A percentile compares a stretch with the other conserved stretches of the same genome.
These are phyloP conservation scores for Sorghum bicolor DNA, from an alignment of 176 grass and related monocot species.

Conservation along the genomic window Sorghum_bicolor_NCBIv3 NC_012876.2:4218001-4218500, in stretches of 20 bases:
- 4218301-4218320: neutral
- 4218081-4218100: constrained; percentile 60
- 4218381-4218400: too few species aligned
- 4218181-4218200: constrained; percentile 56
- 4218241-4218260: constrained; percentile 8
- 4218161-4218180: constrained; percentile 52
- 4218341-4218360: too few species aligned
- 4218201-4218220: constrained; percentile 83
- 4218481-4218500: constrained; percentile 1
- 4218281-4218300: constrained; percentile 9
- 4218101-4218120: constrained; percentile 35
- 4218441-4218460: neutral
- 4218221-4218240: constrained; percentile 60
- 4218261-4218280: constrained; percentile 1
- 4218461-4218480: neutral
- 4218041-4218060: constrained; percentile 79
- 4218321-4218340: neutral
- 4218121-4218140: constrained; percentile 46
- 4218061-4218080: constrained; percentile 59
- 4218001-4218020: neutral
- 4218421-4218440: neutral
- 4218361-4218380: too few species aligned
- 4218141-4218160: constrained; percentile 61
- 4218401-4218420: too few species aligned
- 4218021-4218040: constrained; percentile 34